Evolutionary conservation across 306 rosid species (phyloP).

Genomic region (Styphnolobium japonicum): DNA sequence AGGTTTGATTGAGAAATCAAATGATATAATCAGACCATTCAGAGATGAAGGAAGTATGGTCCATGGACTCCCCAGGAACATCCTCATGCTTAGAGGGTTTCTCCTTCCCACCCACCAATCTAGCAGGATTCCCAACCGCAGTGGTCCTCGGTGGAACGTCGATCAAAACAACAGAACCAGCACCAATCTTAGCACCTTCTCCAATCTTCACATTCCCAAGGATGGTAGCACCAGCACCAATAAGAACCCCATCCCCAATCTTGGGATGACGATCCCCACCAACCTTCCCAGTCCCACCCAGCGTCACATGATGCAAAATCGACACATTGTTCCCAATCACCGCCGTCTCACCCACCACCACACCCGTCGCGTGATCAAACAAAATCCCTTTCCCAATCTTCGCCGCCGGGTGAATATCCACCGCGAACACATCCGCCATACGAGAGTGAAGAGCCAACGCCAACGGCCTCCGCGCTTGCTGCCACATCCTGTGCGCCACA

Average conservation of each 20-base stretch:
- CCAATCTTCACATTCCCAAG: constrained; percentile 84
- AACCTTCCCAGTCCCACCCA: constrained; percentile 93
- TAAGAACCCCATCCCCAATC: constrained; percentile 88
- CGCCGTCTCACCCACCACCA: constrained; percentile 95
- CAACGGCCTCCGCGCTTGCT: constrained; percentile 69
- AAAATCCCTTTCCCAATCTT: constrained; percentile 78
- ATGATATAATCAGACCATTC: constrained; percentile 94
- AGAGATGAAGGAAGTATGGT: constrained; percentile 87
- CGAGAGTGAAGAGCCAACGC: constrained; percentile 88
- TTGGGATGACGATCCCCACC: constrained; percentile 95
- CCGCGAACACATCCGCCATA: constrained; percentile 78
- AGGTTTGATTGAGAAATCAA: too few species aligned
- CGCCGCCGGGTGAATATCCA: constrained; percentile 94
- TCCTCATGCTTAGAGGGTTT: constrained; percentile 69
- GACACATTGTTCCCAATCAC: constrained; percentile 95
- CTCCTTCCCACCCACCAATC: constrained; percentile 93
- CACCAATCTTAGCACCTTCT: constrained; percentile 91
- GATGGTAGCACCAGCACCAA: constrained; percentile 94
- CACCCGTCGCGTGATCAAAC: constrained; percentile 89
- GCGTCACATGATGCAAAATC: constrained; percentile 84
- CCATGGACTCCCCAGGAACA: constrained; percentile 96
- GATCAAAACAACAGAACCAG: constrained; percentile 86
- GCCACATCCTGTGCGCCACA: constrained; percentile 80
- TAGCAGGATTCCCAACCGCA: constrained; percentile 82
- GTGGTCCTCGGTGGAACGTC: constrained; percentile 80